Conservation (phyloP, 495 filamentous ascomycete species). For the Neurospora sp. region DNA sequence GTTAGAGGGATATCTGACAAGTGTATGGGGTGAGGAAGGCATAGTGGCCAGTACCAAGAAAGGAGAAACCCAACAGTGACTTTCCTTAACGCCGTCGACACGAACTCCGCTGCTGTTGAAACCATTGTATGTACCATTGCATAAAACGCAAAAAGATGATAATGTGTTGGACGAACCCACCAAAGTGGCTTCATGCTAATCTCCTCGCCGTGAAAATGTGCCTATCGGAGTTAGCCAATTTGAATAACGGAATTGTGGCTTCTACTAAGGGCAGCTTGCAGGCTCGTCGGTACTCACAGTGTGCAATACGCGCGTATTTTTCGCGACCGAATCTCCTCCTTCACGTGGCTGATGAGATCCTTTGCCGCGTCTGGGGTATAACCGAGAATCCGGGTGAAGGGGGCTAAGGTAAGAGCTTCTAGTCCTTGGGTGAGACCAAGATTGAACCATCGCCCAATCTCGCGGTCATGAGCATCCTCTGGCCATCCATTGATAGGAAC, state of each 20-base stretch:
- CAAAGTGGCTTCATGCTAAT: constrained; percentile 7
- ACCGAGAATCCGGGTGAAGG: constrained; percentile 56
- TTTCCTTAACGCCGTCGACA: background rate
- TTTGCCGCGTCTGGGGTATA: constrained; percentile 60
- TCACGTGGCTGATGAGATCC: constrained; percentile 51
- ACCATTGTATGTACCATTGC: background rate
- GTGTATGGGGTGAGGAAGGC: background rate
- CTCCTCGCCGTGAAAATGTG: constrained; percentile 23
- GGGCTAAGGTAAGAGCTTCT: constrained; percentile 62
- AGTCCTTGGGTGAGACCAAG: constrained; percentile 63
- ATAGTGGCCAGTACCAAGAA: background rate
- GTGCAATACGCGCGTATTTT: constrained; percentile 58
- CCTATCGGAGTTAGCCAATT: constrained; percentile 10
- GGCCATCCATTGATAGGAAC: constrained; percentile 77
- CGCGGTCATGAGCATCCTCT: constrained; percentile 52
- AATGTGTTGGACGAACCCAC: background rate
- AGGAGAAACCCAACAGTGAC: background rate
- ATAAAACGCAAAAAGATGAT: background rate
- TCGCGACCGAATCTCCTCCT: constrained; percentile 58
- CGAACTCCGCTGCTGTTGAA: background rate
- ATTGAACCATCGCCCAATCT: constrained; percentile 79
- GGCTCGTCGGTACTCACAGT: constrained; percentile 44
- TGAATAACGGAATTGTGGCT: background rate
- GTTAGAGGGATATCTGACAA: background rate
- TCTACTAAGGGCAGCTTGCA: constrained; percentile 11